Evolutionary conservation across 345 rosid species (phyloP), one percentile per base, ranked within the genome.

Genomic region (Pistacia integerrima): DNA sequence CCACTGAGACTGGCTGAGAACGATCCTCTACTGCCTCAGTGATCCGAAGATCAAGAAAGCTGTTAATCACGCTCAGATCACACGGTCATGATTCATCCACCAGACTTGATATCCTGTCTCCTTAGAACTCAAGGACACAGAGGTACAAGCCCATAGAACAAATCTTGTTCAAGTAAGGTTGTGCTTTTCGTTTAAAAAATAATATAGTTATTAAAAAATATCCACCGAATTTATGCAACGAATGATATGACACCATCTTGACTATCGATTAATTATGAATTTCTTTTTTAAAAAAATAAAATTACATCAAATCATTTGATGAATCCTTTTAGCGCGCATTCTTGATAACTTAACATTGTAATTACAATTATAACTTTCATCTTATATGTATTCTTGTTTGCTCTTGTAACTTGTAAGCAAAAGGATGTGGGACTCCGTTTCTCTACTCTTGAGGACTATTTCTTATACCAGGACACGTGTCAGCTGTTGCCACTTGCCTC

Each of bases 131-230:
- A 41, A 61, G 58, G 46, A 28, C 22, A 60, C 67, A 72, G 57
- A 72, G 0, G 58, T 22, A 72, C 58, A 25, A 72, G 25, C 75
- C 75, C 46, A 72, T 72, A 72, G 65, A 70, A 57, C 59, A 73
- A 68, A 61, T 61, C 67, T 59, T 61, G 59, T 73, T 73, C 56
- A 73, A 73, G 67, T 46, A 63, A 63, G 61, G 61, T 74, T 33
- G 61, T 63, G 22, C 0, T 0, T 0, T 4, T 0, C 0, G 4
- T 25, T 25, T 25, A 25, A 25, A 25, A 25, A 25, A 25, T 25
- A 25, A 25, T 25, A 25, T 1, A 0, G 25, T 25, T 25, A 25
- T 25, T 25, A 25, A 25, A 25, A 25, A 25, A 25, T 25, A 25
- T 1, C 0, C 0, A 25, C 1, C 0, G 0, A 25, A 25, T 25